Conservation (phyloP, 2,329 filamentous ascomycete species). For the Bipolaris oryzae region DNA sequence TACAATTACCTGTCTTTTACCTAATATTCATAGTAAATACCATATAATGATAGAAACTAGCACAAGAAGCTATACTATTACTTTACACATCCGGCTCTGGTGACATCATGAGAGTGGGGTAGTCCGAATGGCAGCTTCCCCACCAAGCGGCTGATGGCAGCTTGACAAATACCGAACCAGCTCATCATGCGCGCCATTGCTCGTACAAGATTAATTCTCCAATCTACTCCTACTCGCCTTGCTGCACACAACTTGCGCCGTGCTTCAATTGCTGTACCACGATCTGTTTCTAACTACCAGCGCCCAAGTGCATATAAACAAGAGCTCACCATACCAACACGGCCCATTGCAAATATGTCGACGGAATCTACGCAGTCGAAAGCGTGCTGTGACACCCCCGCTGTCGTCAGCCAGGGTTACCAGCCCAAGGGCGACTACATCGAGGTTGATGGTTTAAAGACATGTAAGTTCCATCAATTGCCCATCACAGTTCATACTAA, state of each 20-base stretch:
- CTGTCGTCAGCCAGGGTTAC: constrained; percentile 58
- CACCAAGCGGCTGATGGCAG: constrained; percentile 9
- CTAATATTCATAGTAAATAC: background rate
- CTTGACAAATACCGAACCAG: constrained; percentile 23
- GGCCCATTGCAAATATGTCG: constrained; percentile 37
- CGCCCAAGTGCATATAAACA: background rate
- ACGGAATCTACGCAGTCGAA: constrained; percentile 46
- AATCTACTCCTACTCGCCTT: constrained; percentile 11
- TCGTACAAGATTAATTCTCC: constrained; percentile 15
- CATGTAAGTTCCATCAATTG: constrained; percentile 52
- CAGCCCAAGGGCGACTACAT: constrained; percentile 64
- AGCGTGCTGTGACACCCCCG: constrained; percentile 57
- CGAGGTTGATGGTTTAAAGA: constrained; percentile 66
- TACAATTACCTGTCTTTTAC: background rate
- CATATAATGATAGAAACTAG: background rate
- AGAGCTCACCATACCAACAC: constrained; percentile 2
- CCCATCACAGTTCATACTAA: background rate
- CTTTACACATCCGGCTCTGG: background rate
- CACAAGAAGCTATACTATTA: background rate
- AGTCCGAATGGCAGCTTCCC: constrained; percentile 15
- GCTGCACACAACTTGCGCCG: constrained; percentile 1
- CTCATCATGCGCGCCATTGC: constrained; percentile 24
- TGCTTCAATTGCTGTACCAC: constrained; percentile 20
- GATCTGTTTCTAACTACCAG: background rate
- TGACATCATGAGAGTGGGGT: constrained; percentile 32